Conservation (phyloP, 495 filamentous ascomycete species). For the Penicillium macrosclerotiorum region DNA sequence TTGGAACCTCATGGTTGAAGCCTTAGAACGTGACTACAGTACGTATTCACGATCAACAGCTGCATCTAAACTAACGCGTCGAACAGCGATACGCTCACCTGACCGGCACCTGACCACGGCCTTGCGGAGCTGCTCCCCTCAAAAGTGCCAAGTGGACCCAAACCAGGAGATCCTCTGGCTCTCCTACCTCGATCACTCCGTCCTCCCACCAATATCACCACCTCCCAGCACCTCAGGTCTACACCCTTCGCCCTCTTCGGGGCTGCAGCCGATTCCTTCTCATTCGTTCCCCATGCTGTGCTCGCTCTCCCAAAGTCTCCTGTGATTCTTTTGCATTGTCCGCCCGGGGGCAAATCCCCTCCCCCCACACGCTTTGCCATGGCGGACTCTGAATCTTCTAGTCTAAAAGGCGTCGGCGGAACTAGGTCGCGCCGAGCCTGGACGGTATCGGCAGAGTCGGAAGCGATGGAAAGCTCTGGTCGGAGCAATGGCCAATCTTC, state of each 20-base stretch:
- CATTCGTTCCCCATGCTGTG: conserved; percentile 12
- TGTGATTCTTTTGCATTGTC: conserved; percentile 1
- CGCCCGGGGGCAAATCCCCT: conserved; percentile 4
- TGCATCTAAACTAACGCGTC: no score
- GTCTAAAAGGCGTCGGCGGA: conserved; percentile 19
- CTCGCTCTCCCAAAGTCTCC: not conserved
- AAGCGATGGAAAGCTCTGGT: conserved; percentile 31
- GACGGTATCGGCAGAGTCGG: conserved; percentile 34
- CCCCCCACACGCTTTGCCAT: conserved; percentile 22
- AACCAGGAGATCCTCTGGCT: no score
- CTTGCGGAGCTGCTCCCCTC: conserved; percentile 1
- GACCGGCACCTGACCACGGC: conserved; percentile 13
- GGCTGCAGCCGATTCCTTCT: no score
- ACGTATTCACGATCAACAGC: no score
- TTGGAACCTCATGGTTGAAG: no score
- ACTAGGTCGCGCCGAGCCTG: conserved; percentile 30
- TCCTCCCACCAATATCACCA: no score
- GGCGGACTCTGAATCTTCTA: conserved; percentile 33
- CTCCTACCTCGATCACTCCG: no score
- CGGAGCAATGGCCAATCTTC: conserved; percentile 46
- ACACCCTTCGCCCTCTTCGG: no score
- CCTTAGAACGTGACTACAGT: no score
- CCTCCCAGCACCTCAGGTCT: no score
- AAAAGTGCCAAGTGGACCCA: no score
- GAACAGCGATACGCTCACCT: no score